Evolutionary conservation across 2,329 filamentous ascomycete species (phyloP).

Genomic region (Fusarium sulawesiense): DNA sequence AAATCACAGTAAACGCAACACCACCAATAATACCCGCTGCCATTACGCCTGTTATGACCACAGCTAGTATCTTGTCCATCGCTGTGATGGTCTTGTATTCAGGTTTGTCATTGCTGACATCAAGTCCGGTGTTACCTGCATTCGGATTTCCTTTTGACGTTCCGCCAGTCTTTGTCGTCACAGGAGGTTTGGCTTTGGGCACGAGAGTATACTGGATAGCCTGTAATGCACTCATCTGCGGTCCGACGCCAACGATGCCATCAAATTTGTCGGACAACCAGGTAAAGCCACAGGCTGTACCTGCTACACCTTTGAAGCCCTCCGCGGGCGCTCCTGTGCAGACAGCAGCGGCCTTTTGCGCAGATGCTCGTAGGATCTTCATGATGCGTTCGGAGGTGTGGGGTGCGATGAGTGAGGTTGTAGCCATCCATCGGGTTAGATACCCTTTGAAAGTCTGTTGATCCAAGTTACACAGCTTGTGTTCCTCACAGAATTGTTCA

Average conservation of each 20-base stretch:
- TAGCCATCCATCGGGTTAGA: slow-evolving; percentile 74
- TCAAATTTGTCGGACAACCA: slow-evolving; percentile 71
- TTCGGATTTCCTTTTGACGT: slow-evolving; percentile 64
- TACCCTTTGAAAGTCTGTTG: slow-evolving; percentile 83
- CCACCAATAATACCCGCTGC: slow-evolving; percentile 61
- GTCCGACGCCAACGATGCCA: slow-evolving; percentile 70
- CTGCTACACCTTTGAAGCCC: slow-evolving; percentile 62
- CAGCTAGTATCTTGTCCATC: slow-evolving; percentile 65
- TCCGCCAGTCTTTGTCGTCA: slow-evolving; percentile 68
- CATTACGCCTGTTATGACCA: slow-evolving; percentile 65
- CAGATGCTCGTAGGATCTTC: slow-evolving; percentile 61
- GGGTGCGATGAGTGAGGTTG: slow-evolving; percentile 65
- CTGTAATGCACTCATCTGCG: slow-evolving; percentile 75
- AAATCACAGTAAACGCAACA: slow-evolving; percentile 51
- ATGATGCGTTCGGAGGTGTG: slow-evolving; percentile 62
- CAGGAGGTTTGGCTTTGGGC: slow-evolving; percentile 54
- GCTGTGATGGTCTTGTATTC: slow-evolving; percentile 53
- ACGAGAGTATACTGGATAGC: slow-evolving; percentile 71
- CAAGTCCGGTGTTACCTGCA: slow-evolving; percentile 54
- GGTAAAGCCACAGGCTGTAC: slow-evolving; percentile 74
- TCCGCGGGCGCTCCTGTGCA: slow-evolving; percentile 59
- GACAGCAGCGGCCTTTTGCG: slow-evolving; percentile 62
- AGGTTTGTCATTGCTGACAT: slow-evolving; percentile 44
- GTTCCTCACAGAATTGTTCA: slow-evolving; percentile 74
- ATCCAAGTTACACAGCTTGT: slow-evolving; percentile 72